Evolutionary conservation across 2,329 filamentous ascomycete genomes (phyloP), one percentile per base, ranked within the genome.

Genomic region (Beauveria pseudobassiana): DNA sequence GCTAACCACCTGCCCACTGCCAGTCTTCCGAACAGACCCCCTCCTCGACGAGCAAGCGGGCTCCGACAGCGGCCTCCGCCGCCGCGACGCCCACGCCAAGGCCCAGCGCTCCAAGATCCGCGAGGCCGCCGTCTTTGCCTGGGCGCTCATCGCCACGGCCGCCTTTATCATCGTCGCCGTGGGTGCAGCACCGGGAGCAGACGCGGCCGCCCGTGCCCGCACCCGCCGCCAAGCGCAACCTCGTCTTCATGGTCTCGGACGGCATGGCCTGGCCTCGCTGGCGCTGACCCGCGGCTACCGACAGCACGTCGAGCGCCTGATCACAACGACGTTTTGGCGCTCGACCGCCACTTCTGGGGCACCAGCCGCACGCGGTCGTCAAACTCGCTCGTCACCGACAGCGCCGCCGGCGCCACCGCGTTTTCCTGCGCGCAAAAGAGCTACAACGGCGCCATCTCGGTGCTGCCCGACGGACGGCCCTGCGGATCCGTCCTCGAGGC

Each of bases 171-270:
- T 96, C 38, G 81, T 96, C 22, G 90, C 90, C 3, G 89, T 80
- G 80, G 76, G 76, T 90, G 18, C 89, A 91, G 70, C 91, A 96
- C 74, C 82, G 86, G 68, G 80, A 85, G 64, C 77, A 82, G 61
- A 81, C 79, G 12, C 71, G 55, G 5, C 49, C 22, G 10, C 34
- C 62, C 70, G 30, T 34, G 65, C 56, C 69, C 30, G 85, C 86
- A 28, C 50, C 66, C 66, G 69, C 69, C 30, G 85, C 86, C 58
- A 99, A 98, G 80, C 85, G 91, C 60, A 99, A 98, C 75, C 81
- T 99, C 59, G 88, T 99, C 69, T 98, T 99, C 80, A 99, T 99
- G 95, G 93, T 99, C 43, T 96, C 91, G 0, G 95, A 99, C 74
- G 95, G 95, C 70, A 99, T 99, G 95, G 95, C 0, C 95, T 95